Conservation (phyloP, 2,329 filamentous ascomycete genomes). For the Fusarium tanahbumbuense region DNA sequence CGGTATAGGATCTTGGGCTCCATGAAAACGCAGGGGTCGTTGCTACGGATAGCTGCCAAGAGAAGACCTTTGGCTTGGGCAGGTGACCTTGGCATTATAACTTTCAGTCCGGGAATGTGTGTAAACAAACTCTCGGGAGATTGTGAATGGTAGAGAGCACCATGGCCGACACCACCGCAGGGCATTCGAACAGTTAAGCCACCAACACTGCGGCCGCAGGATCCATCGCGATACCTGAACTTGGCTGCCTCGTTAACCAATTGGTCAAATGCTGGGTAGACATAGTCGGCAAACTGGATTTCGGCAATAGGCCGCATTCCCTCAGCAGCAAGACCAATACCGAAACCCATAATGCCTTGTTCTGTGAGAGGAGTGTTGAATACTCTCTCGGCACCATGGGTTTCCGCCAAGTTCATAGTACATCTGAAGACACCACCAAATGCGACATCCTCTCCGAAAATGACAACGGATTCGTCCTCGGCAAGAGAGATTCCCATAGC, state of each 20-base stretch:
- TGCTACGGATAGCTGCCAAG: constrained; percentile 78
- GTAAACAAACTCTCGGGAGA: constrained; percentile 90
- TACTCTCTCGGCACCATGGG: constrained; percentile 87
- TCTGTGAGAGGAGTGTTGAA: constrained; percentile 97
- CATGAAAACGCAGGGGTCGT: constrained; percentile 92
- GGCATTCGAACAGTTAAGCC: constrained; percentile 92
- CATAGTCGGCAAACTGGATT: constrained; percentile 95
- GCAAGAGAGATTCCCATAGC: constrained; percentile 85
- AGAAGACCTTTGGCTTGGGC: constrained; percentile 89
- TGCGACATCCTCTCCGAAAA: constrained; percentile 97
- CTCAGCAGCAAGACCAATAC: constrained; percentile 87
- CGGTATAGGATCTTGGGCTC: constrained; percentile 95
- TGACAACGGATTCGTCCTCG: constrained; percentile 84
- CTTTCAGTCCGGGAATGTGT: constrained; percentile 85
- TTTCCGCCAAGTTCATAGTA: constrained; percentile 88
- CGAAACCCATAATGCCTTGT: constrained; percentile 94
- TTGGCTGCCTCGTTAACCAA: constrained; percentile 94
- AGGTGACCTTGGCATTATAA: constrained; percentile 88
- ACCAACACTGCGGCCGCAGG: constrained; percentile 70
- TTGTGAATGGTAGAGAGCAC: constrained; percentile 88
- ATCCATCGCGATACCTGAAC: constrained; percentile 79
- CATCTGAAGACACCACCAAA: constrained; percentile 97
- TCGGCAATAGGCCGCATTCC: constrained; percentile 94
- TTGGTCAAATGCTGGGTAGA: constrained; percentile 93
- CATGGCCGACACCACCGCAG: constrained; percentile 88